phyloP scores from a whole-genome alignment of 768 basidiomycete genomes.

The Phaeotremella fagi region DNA sequence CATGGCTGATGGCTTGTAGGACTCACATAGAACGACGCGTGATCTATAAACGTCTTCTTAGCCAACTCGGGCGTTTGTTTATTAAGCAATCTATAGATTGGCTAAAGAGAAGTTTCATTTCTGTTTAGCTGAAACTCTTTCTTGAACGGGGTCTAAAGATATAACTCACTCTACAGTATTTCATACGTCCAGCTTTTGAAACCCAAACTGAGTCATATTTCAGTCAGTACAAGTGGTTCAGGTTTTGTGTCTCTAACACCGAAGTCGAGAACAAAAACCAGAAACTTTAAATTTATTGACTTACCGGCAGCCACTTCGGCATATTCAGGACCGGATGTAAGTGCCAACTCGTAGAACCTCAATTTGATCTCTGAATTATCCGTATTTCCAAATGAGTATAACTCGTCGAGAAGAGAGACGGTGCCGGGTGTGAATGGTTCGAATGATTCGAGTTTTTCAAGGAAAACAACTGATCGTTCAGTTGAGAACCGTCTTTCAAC shows the following conservation, averaged over 20 bases:
- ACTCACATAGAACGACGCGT: constrained; percentile 46
- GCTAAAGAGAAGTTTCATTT: constrained; percentile 11
- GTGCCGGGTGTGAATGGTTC: constrained; percentile 59
- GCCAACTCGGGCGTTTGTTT: constrained; percentile 46
- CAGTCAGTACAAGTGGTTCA: background rate
- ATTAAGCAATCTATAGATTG: constrained; percentile 44
- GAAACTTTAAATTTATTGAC: constrained; percentile 5
- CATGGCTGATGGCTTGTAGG: background rate
- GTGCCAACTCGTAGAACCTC: constrained; percentile 69
- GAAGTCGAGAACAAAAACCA: background rate
- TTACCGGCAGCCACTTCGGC: constrained; percentile 44
- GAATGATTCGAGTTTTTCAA: constrained; percentile 69
- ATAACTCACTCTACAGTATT: constrained; percentile 39
- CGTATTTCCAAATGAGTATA: constrained; percentile 56
- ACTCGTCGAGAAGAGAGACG: constrained; percentile 57
- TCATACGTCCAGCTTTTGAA: constrained; percentile 46
- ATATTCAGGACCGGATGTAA: constrained; percentile 50
- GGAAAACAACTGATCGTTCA: constrained; percentile 64
- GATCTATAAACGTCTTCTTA: constrained; percentile 46
- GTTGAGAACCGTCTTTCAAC: constrained; percentile 24
- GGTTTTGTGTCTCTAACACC: no score
- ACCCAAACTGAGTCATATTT: constrained; percentile 38
- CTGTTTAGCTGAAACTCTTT: background rate
- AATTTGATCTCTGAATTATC: constrained; percentile 71
- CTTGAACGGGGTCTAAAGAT: background rate